phyloP scores from a whole-genome alignment of 2,329 filamentous ascomycete genomes.

The Emergomyces orientalis region DNA sequence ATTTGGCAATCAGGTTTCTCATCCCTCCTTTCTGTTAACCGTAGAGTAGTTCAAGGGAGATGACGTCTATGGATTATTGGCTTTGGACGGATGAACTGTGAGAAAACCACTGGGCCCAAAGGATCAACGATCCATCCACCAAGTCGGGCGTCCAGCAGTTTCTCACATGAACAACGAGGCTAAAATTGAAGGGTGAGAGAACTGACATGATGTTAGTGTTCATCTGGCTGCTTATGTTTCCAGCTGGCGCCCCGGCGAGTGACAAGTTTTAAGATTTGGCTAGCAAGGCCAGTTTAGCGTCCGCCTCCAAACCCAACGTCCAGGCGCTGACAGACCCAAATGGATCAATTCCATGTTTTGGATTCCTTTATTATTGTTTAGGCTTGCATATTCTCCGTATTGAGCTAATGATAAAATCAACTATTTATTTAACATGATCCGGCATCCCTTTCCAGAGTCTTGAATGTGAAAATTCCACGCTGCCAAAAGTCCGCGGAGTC shows the following conservation, averaged over 20 bases:
- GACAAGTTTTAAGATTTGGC: not conserved
- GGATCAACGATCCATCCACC: not conserved
- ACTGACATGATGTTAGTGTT: not conserved
- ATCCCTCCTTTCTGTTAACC: not conserved
- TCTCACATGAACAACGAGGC: not conserved
- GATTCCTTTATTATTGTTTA: not conserved
- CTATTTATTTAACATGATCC: not conserved
- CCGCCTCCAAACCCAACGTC: not conserved
- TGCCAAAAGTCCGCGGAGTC: not conserved
- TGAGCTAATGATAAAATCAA: not conserved
- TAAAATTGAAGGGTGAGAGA: not conserved
- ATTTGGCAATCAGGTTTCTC: not conserved
- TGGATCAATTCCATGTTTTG: not conserved
- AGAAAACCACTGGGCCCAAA: too few species aligned
- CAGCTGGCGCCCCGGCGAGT: not conserved
- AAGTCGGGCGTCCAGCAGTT: not conserved
- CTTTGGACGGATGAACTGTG: too few species aligned
- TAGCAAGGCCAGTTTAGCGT: not conserved
- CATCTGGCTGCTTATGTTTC: not conserved
- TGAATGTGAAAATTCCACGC: not conserved
- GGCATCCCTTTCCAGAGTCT: not conserved
- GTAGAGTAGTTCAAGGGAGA: too few species aligned
- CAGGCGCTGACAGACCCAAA: not conserved
- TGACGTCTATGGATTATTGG: too few species aligned
- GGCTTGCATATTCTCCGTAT: not conserved